phyloP scores from a whole-genome alignment of 495 filamentous ascomycete species.

The Penicillium ochrochloron region DNA sequence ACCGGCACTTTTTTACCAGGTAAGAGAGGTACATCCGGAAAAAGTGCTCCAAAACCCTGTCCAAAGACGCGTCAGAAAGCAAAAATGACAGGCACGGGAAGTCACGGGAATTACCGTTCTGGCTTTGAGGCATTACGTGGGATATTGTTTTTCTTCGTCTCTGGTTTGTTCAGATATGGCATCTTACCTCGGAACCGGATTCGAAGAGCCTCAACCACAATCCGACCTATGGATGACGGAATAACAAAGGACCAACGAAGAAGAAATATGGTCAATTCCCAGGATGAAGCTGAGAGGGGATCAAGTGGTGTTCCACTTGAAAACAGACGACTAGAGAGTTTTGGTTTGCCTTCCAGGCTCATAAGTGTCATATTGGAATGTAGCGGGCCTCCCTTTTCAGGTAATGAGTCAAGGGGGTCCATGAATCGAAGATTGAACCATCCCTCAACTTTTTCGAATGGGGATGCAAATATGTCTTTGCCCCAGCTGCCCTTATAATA shows the following conservation, averaged over 20 bases:
- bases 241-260: slow-evolving; percentile 10
- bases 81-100: background rate
- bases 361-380: slow-evolving; percentile 15
- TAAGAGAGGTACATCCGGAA: slow-evolving; percentile 11
- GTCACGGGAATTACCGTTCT: slow-evolving; percentile 9
- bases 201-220: slow-evolving; percentile 19
- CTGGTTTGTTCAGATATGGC: slow-evolving; percentile 16
- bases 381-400: slow-evolving; percentile 6
- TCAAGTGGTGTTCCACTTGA: slow-evolving; percentile 13
- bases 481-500: slow-evolving; percentile 24
- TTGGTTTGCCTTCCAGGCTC: slow-evolving; percentile 4
- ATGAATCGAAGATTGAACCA: slow-evolving; percentile 9
- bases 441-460: slow-evolving; percentile 34
- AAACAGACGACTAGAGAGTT: slow-evolving; percentile 20
- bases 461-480: slow-evolving; percentile 30
- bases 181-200: slow-evolving; percentile 22
- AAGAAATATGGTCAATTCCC: slow-evolving; percentile 7
- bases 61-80: background rate
- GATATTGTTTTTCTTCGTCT: slow-evolving; percentile 8
- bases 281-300: slow-evolving; percentile 13
- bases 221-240: slow-evolving; percentile 6
- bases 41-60: slow-evolving; percentile 7
- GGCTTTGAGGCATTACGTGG: slow-evolving; percentile 12
- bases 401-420: slow-evolving; percentile 12
- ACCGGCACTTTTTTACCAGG: background rate